A percentile compares a stretch with the other conserved stretches of the same genome.
phyloP scores from a whole-genome alignment of 805 yeast genomes.

The Metschnikowia kunwiensis region DNA sequence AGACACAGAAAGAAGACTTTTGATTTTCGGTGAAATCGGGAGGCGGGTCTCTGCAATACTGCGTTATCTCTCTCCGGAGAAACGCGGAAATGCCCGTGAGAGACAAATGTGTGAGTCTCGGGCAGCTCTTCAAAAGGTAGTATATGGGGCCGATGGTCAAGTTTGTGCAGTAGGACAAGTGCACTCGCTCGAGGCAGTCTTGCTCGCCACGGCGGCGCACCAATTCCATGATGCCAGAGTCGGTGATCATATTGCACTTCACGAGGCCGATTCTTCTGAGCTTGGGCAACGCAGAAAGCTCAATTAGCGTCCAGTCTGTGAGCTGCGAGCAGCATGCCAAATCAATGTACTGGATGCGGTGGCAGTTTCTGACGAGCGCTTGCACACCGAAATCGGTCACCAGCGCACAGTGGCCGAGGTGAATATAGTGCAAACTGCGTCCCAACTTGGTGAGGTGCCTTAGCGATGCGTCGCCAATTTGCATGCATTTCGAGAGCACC shows the following conservation, averaged over 20 bases:
- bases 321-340: constrained; percentile 90
- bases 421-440: constrained; percentile 79
- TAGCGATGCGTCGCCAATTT: constrained; percentile 78
- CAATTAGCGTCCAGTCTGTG: constrained; percentile 77
- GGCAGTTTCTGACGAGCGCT: constrained; percentile 70
- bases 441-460: constrained; percentile 71
- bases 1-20: constrained; percentile 83
- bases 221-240: constrained; percentile 69
- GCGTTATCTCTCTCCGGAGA: constrained; percentile 77
- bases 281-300: constrained; percentile 71
- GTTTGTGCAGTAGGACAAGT: constrained; percentile 84
- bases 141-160: constrained; percentile 76
- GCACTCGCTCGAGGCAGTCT: constrained; percentile 88
- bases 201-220: constrained; percentile 67
- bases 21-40: constrained; percentile 87
- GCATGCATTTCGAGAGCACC: constrained; percentile 83
- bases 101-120: constrained; percentile 83
- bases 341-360: constrained; percentile 86
- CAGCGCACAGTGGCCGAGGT: constrained; percentile 88
- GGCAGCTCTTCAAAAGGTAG: constrained; percentile 72
- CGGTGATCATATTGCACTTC: constrained; percentile 84
- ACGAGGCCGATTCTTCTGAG: constrained; percentile 90
- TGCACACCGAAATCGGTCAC: constrained; percentile 88
- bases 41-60: constrained; percentile 89
- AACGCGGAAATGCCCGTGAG: constrained; percentile 92